phyloP scores from a whole-genome alignment of 768 basidiomycete genomes.

The Auriscalpium microsporum region DNA sequence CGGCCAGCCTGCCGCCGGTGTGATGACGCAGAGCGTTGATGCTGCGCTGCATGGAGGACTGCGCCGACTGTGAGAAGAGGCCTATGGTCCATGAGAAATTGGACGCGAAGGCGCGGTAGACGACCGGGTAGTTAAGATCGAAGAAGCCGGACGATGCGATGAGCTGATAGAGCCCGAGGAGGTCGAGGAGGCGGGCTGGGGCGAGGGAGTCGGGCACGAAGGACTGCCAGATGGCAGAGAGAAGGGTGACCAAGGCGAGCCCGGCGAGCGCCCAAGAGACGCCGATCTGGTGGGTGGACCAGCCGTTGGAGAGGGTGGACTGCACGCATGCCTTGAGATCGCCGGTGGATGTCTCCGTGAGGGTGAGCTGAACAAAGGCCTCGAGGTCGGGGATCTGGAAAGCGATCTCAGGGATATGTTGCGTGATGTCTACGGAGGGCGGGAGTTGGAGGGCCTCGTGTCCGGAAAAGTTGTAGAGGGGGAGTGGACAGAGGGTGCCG shows the following conservation, averaged over 20 bases:
- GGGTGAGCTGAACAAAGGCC: conserved; percentile 73
- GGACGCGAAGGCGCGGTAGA: conserved; percentile 71
- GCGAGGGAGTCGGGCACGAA: conserved; percentile 46
- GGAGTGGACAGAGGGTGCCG: conserved; percentile 79
- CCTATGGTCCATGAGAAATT: conserved; percentile 91
- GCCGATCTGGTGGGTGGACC: conserved; percentile 64
- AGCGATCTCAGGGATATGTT: conserved; percentile 67
- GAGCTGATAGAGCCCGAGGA: conserved; percentile 77
- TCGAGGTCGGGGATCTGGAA: conserved; percentile 88
- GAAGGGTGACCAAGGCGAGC: conserved; percentile 51
- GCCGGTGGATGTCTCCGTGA: conserved; percentile 62
- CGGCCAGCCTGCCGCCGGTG: conserved; percentile 71
- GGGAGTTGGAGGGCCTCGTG: conserved; percentile 62
- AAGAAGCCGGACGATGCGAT: conserved; percentile 75
- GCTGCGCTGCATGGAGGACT: conserved; percentile 58
- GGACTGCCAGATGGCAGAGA: conserved; percentile 48
- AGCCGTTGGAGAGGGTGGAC: conserved; percentile 86
- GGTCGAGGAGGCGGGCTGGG: conserved; percentile 72
- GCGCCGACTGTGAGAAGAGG: conserved; percentile 46
- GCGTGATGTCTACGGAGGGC: conserved; percentile 42
- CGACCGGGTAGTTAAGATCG: conserved; percentile 78
- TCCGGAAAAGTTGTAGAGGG: conserved; percentile 82
- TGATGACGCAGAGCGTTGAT: conserved; percentile 76
- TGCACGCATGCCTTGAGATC: conserved; percentile 83
- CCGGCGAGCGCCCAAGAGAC: conserved; percentile 76